Conservation (phyloP, 331 rosid genomes). For the Rhamnella rubrinervis region DNA sequence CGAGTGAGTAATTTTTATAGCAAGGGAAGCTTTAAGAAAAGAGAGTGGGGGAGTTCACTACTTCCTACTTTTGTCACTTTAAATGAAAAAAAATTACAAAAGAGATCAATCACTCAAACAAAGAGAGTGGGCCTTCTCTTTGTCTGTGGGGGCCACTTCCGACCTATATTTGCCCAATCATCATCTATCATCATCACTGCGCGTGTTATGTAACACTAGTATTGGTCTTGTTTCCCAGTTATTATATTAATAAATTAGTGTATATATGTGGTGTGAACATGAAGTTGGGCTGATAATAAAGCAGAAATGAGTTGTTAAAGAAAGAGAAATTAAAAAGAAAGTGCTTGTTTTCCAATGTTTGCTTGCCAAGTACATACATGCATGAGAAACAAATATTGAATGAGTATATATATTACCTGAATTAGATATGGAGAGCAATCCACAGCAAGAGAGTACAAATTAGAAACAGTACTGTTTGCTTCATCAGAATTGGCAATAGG, state of each 20-base stretch:
- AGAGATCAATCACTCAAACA: conserved; percentile 28
- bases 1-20: conserved; percentile 34
- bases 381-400: background rate
- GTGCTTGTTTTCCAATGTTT: background rate
- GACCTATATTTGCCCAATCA: conserved; percentile 18
- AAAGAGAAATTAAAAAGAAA: background rate
- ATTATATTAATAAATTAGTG: no score
- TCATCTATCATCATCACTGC: no score
- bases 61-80: conserved; percentile 64
- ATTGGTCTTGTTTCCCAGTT: background rate
- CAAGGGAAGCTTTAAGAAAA: conserved; percentile 64
- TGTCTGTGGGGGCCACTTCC: conserved; percentile 51
- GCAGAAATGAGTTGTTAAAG: conserved; percentile 4
- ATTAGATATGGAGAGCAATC: conserved; percentile 55
- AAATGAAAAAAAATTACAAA: conserved; percentile 46
- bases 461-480: conserved; percentile 61
- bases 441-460: conserved; percentile 47
- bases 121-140: conserved; percentile 24
- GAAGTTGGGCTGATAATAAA: conserved; percentile 27
- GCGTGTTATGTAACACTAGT: background rate
- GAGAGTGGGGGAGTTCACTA: conserved; percentile 49
- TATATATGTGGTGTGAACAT: conserved; percentile 27
- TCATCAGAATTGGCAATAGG: conserved; percentile 68
- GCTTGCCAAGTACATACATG: background rate
- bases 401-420: conserved; percentile 49